Evolutionary conservation across 176 grass and related monocot genomes (phyloP), one percentile per base, ranked within the genome.

Genomic region (Triticum turgidum): DNA sequence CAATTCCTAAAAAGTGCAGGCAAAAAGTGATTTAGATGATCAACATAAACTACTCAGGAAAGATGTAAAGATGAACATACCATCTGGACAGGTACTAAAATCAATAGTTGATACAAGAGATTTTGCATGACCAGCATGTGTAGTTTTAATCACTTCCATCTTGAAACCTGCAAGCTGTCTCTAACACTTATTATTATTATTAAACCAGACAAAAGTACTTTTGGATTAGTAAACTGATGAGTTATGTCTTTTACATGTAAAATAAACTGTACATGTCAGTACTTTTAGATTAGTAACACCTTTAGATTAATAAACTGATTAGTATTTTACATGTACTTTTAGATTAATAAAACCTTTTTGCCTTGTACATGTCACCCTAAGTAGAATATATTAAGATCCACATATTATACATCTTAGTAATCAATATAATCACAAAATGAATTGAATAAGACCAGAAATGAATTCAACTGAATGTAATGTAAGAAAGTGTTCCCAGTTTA

Each of bases 121-220:
- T 92, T 89, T 99, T 85, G 97, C 97, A 92, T 99, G 97, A 62
- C 97, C 94, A 73, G 97, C 97, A 93, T 89, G 92, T 83, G 87
- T 91, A 42, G 97, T 99, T 82, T 97, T 96, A 83, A 99, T 83
- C 37, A 99, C 89, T 90, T 94, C 94, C 92, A 99, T 94, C 89
- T 93, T 94, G 86, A 99, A 97, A 86, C 97, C 94, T 94, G 97
- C 97, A 91, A 99, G 90, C 94, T 99, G 90, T 90, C 62, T 47
- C 64, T 66, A 84, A 72, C 77, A 85, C 51, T 87, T 85, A 80
- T 87, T 90, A 83, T 73, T 59, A 35, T 32, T 63, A 81, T 78
- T 85, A 77, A 87, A 82, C 18, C 22, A 73, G 72, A 78, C 42
- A 49, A 11, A 85, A 88, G 49, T 56, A 77, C 24, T 69, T 32